phyloP scores from a whole-genome alignment of 139 green algal species.

The Nannochloris sp. region DNA sequence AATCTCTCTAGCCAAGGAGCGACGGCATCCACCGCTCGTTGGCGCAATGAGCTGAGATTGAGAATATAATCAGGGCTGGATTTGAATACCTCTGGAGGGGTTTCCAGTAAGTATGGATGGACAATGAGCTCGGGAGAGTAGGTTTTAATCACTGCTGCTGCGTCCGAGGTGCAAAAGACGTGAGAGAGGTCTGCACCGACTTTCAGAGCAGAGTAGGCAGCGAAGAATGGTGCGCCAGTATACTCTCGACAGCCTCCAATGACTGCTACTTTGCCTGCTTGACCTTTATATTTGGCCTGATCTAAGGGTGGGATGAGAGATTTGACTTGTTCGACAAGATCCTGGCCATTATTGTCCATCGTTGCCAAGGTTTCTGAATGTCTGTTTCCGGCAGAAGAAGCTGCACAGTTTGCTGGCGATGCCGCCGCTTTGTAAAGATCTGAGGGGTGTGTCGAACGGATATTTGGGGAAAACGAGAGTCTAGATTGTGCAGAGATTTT shows the following conservation, averaged over 20 bases:
- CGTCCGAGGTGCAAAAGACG: conserved; percentile 78
- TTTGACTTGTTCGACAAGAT: neutral
- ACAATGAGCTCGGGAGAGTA: conserved; percentile 96
- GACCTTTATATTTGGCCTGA: conserved; percentile 70
- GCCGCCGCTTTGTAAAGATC: too few relatives aligned
- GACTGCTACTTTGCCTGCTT: conserved; percentile 86
- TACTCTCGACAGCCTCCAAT: conserved; percentile 91
- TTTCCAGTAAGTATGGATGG: conserved; percentile 72
- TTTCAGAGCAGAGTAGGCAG: conserved; percentile 70
- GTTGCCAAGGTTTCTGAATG: too few relatives aligned
- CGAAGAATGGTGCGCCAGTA: conserved; percentile 94
- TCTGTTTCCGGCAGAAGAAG: too few relatives aligned
- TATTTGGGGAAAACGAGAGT: too few relatives aligned
- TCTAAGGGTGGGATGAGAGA: neutral
- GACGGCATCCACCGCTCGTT: conserved; percentile 26
- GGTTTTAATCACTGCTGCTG: conserved; percentile 82
- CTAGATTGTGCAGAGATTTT: too few relatives aligned
- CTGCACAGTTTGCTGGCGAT: too few relatives aligned
- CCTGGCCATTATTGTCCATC: neutral
- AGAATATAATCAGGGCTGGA: neutral
- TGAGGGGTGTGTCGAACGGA: too few relatives aligned
- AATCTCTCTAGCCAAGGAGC: conserved; percentile 55
- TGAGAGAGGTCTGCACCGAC: conserved; percentile 85
- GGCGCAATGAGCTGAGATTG: neutral
- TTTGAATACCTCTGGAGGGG: neutral